phyloP scores from a whole-genome alignment of 768 basidiomycete species.

The Coprinopsis strossmayeri region DNA sequence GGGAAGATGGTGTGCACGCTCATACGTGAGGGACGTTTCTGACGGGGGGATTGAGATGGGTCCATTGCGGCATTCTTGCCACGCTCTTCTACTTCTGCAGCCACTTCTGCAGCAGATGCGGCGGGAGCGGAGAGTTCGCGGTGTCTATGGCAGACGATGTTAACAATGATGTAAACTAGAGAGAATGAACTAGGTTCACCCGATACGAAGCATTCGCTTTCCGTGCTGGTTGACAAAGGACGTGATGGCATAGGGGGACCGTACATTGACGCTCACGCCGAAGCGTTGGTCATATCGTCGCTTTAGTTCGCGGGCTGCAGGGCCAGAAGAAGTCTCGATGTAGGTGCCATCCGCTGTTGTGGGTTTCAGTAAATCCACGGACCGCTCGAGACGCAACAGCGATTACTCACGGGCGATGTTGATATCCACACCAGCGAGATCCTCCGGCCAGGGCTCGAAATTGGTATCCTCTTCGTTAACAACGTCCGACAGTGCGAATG shows the following conservation, averaged over 20 bases:
- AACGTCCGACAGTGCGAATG: conserved; percentile 40
- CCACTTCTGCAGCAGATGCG: conserved; percentile 41
- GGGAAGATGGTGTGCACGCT: conserved; percentile 48
- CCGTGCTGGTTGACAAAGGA: conserved; percentile 79
- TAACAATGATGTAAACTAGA: conserved; percentile 2
- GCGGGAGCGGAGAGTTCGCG: conserved; percentile 59
- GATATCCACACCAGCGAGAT: conserved; percentile 50
- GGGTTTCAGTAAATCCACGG: background rate
- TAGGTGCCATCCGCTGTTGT: conserved; percentile 61
- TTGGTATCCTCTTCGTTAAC: conserved; percentile 24
- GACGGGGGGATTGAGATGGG: conserved; percentile 29
- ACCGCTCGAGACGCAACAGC: conserved; percentile 6
- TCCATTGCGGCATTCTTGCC: conserved; percentile 28
- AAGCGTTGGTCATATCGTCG: conserved; percentile 61
- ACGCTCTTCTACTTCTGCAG: conserved; percentile 45
- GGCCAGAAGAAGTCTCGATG: conserved; percentile 74
- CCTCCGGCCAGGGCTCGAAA: conserved; percentile 38
- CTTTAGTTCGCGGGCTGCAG: conserved; percentile 74
- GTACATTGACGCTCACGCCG: conserved; percentile 58
- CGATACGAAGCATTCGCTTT: conserved; percentile 68
- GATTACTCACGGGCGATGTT: conserved; percentile 48
- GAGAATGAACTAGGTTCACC: conserved; percentile 46
- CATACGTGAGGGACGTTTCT: conserved; percentile 55
- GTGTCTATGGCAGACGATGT: conserved; percentile 32
- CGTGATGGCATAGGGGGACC: conserved; percentile 80